Evolutionary conservation across 2,329 filamentous ascomycete genomes (phyloP), one percentile per base, ranked within the genome.

Genomic region (Chaetomium olivaceum): DNA sequence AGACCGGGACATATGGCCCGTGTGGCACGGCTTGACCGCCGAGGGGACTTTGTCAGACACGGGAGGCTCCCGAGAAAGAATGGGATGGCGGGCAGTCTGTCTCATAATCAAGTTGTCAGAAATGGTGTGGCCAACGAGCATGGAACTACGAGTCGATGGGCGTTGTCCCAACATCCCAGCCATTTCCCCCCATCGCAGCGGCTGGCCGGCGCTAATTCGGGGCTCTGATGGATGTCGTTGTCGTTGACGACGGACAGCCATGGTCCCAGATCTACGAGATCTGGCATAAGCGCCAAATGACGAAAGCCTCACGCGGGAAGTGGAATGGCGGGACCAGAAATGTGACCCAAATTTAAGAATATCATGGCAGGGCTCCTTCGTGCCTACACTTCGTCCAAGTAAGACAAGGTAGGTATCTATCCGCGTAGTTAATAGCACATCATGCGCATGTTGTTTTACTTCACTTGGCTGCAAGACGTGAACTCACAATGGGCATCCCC

Each of bases 11-110:
- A 43, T 16, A 16, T 64, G 65, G 64, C 58, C 59, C 62, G 63
- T 65, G 60, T 36, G 63, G 66, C 66, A 63, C 66, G 39, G 59
- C 59, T 60, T 61, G 19, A 43, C 57, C 31, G n/a, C 58, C 31
- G 39, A 52, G 14, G 14, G 12, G 25, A 48, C 19, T 19, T 11
- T 39, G 33, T n/a, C 19, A 48, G 46, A 59, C 29, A 62, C 52
- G 61, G 62, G 56, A 56, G 33, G 48, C 56, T 62, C 59, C 65
- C 59, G 62, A 51, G 36, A 62, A 21, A 21, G 7, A 27, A 48
- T 48, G 55, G 21, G 62, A 57, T 29, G 58, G 23, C 51, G 57
- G 19, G 25, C 8, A 21, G 23, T 23, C 33, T 36, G 19, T 43
- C 16, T 43, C 39, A 43, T 43, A 4, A 39, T 16, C 14, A 39